Conservation (phyloP, 1,139 yeast species). For the Zygotorulaspora mrakii region DNA sequence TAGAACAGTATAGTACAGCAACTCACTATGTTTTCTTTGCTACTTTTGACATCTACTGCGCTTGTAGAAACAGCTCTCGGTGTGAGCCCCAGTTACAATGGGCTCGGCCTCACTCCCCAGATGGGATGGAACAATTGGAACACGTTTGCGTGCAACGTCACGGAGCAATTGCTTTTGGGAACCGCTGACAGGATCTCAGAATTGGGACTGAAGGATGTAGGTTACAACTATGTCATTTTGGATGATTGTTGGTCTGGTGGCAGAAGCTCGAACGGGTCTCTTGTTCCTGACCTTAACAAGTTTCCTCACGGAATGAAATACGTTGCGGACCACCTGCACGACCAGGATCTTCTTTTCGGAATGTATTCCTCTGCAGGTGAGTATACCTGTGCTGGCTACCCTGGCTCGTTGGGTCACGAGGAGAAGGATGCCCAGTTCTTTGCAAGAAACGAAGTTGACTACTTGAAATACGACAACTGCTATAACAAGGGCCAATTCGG, state of each 20-base stretch:
- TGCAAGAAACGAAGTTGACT: conserved; percentile 36
- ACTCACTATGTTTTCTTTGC: too few species aligned
- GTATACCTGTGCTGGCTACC: conserved; percentile 35
- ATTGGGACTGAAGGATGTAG: conserved; percentile 30
- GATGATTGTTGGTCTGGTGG: conserved; percentile 35
- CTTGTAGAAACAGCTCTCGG: too few species aligned
- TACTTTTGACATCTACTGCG: too few species aligned
- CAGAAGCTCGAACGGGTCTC: conserved; percentile 16
- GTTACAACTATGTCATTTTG: conserved; percentile 34
- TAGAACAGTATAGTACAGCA: too few species aligned
- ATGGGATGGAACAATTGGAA: conserved; percentile 39
- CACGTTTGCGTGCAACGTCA: conserved; percentile 33
- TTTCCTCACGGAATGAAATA: conserved; percentile 35
- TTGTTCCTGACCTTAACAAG: conserved; percentile 23
- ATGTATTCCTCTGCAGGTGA: conserved; percentile 37
- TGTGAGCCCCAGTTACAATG: conserved; percentile 24
- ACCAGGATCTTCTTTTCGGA: conserved; percentile 32
- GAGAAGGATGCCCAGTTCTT: conserved; percentile 32
- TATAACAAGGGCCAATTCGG: conserved; percentile 33
- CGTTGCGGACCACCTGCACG: conserved; percentile 30
- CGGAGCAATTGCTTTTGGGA: conserved; percentile 24
- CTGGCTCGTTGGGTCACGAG: conserved; percentile 35
- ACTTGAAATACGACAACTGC: conserved; percentile 37
- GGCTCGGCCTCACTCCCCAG: conserved; percentile 32
- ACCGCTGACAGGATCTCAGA: conserved; percentile 28